phyloP scores from a whole-genome alignment of 2,329 filamentous ascomycete genomes.

The Colletotrichum sp. region DNA sequence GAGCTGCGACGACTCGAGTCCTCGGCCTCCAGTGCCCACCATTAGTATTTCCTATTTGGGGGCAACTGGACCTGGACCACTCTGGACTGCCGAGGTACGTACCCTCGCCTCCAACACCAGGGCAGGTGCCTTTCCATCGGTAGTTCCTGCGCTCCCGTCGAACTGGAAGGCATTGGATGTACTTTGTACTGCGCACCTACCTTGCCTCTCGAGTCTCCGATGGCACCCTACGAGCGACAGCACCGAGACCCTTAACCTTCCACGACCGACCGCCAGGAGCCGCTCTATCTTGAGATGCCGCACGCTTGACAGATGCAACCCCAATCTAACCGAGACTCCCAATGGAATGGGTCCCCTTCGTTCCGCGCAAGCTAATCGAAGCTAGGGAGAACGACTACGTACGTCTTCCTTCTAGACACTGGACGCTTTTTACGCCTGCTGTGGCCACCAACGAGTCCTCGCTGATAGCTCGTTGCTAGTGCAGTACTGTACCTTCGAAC shows the following conservation, averaged over 20 bases:
- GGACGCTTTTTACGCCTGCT: neutral
- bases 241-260: neutral
- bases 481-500: neutral
- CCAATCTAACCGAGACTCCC: conserved; percentile 19
- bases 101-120: neutral
- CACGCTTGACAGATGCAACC: conserved; percentile 5
- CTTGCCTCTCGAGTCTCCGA: neutral
- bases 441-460: neutral
- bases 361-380: conserved; percentile 10
- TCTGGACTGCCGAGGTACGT: neutral
- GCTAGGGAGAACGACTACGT: conserved; percentile 8
- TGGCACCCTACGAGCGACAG: neutral
- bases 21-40: neutral
- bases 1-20: neutral
- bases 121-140: neutral
- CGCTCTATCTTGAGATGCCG: neutral
- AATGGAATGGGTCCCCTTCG: conserved; percentile 7
- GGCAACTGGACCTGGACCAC: neutral
- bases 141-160: neutral
- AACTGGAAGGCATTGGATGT: neutral
- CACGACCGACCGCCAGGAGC: neutral
- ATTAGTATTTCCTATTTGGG: neutral
- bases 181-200: neutral
- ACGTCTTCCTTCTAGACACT: neutral
- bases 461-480: neutral